Percentiles rank a stretch among this genome's conserved stretches.
These are phyloP conservation scores for Monosporascus sp. DNA, from an alignment of 2,329 filamentous ascomycete species.

Conservation along the genomic window DNA sequence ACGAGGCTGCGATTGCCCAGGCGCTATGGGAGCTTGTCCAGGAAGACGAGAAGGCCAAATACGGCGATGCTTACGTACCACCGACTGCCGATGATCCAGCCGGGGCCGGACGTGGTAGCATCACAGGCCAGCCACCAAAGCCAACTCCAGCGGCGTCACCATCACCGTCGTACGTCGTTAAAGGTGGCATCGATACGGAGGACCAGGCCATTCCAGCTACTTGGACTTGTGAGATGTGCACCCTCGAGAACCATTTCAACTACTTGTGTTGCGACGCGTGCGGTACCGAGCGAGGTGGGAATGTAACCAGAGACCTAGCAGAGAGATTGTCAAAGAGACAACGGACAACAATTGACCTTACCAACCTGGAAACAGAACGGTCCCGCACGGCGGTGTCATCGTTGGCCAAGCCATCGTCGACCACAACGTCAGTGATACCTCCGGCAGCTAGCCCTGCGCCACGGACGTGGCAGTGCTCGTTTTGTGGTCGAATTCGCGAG, in stretches of 20 bases:
- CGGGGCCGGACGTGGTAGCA: slow-evolving; percentile 32
- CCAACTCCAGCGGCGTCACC: not conserved
- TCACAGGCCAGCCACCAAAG: slow-evolving; percentile 4
- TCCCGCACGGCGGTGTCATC: not conserved
- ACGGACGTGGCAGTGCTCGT: slow-evolving; percentile 41
- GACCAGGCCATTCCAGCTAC: slow-evolving; percentile 11
- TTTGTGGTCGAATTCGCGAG: slow-evolving; percentile 45
- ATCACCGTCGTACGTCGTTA: not conserved
- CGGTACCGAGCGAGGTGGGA: slow-evolving; percentile 35
- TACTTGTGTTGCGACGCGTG: slow-evolving; percentile 55
- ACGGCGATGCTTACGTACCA: slow-evolving; percentile 49
- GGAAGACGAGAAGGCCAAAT: slow-evolving; percentile 60
- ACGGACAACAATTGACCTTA: slow-evolving; percentile 19
- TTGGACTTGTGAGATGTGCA: slow-evolving; percentile 54
- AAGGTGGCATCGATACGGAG: not conserved
- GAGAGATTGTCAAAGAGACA: slow-evolving; percentile 14
- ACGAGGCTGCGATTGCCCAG: slow-evolving; percentile 79
- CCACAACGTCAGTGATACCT: slow-evolving; percentile 8
- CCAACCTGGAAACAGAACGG: slow-evolving; percentile 8
- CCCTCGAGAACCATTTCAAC: slow-evolving; percentile 47
- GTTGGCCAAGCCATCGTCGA: slow-evolving; percentile 2
- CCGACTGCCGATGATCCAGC: slow-evolving; percentile 47
- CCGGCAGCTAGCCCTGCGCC: not conserved
- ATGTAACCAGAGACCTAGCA: slow-evolving; percentile 17
- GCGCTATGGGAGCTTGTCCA: slow-evolving; percentile 83